Conservation (phyloP, 2,329 filamentous ascomycete species). For the Botryotinia globosa region DNA sequence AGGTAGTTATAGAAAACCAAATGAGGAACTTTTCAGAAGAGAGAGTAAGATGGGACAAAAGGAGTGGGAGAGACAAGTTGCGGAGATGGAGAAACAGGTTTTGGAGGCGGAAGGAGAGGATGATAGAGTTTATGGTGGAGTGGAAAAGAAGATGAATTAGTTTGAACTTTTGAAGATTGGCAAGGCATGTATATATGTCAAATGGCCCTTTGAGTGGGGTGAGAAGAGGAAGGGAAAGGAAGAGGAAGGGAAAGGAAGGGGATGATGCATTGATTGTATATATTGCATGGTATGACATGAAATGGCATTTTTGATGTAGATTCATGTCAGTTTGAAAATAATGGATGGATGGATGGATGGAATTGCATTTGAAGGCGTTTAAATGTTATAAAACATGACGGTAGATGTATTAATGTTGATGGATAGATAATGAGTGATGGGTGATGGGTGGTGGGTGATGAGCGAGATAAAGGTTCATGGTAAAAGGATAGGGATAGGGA, state of each 20-base stretch:
- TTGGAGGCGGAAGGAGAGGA: constrained; percentile 49
- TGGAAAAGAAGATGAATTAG: constrained; percentile 27
- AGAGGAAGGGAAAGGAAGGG: no score
- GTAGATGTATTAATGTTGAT: not conserved
- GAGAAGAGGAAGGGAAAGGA: not conserved
- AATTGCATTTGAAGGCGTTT: constrained; percentile 6
- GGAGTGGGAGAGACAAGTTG: constrained; percentile 78
- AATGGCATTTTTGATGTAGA: not conserved
- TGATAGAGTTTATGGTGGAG: constrained; percentile 34
- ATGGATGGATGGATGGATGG: constrained; percentile 1
- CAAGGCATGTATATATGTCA: no score
- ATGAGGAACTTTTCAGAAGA: constrained; percentile 78
- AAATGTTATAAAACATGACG: not conserved
- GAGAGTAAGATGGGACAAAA: constrained; percentile 80
- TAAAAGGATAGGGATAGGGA: not conserved
- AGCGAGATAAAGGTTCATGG: not conserved
- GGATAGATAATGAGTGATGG: not conserved
- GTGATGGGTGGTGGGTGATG: not conserved
- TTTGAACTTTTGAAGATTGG: constrained; percentile 3
- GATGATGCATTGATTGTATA: not conserved
- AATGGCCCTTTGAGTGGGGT: not conserved
- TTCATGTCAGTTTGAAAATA: not conserved
- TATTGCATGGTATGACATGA: not conserved
- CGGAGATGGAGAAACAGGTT: constrained; percentile 64
- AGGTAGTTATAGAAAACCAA: constrained; percentile 82